phyloP scores from a whole-genome alignment of 192 early-diverging fungal species.

The Lunasporangiospora selenospora region DNA sequence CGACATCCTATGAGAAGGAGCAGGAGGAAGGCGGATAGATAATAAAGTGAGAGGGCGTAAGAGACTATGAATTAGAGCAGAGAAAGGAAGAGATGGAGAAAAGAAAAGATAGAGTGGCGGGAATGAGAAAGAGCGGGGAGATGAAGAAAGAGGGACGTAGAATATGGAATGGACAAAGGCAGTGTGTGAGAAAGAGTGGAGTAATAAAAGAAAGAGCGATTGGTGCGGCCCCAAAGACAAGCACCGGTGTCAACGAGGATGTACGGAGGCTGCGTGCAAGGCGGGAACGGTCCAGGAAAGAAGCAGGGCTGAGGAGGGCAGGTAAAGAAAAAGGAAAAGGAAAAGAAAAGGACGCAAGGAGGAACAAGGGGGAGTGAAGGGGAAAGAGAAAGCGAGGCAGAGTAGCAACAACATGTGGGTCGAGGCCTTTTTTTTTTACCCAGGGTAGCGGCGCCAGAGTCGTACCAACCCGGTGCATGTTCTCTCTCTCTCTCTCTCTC shows the following conservation, averaged over 20 bases:
- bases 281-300: too few species aligned
- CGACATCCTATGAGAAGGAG: conserved; percentile 4
- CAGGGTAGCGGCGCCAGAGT: neutral
- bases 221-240: neutral
- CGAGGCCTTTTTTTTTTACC: too few species aligned
- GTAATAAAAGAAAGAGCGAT: neutral
- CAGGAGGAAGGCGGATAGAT: neutral
- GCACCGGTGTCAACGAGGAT: neutral
- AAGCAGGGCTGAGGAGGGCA: neutral
- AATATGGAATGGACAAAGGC: neutral
- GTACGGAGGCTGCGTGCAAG: neutral
- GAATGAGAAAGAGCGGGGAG: neutral
- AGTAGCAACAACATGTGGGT: neutral
- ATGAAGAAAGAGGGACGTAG: neutral
- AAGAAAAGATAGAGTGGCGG: neutral
- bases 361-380: neutral
- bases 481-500: neutral
- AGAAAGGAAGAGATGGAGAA: neutral
- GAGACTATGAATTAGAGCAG: neutral
- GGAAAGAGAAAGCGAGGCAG: neutral
- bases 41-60: neutral
- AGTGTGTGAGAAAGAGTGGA: neutral
- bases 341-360: neutral
- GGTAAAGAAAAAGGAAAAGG: neutral
- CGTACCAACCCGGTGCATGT: neutral